These are phyloP conservation scores for Coemansia sp. DNA, from an alignment of 192 early-diverging fungal genomes.

Conservation along the genomic window DNA sequence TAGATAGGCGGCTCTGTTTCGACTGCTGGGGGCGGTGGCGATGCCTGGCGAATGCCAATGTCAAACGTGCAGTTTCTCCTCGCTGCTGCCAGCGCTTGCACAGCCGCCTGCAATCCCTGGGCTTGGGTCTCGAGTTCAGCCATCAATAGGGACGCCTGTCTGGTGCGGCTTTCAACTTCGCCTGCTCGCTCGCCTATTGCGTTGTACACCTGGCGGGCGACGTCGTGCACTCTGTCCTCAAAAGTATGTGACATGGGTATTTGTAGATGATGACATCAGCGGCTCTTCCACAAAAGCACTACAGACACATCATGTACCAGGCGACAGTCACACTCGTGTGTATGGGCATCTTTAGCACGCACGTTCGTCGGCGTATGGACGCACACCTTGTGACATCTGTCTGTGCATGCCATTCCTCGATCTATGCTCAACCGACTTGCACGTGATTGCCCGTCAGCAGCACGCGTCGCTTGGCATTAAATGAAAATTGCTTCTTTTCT, in stretches of 20 bases:
- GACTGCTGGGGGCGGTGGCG: neutral
- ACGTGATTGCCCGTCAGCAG: constrained; percentile 1
- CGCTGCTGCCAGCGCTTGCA: constrained; percentile 26
- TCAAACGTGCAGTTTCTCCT: constrained; percentile 35
- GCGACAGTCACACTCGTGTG: neutral
- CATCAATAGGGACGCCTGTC: constrained; percentile 17
- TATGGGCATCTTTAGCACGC: neutral
- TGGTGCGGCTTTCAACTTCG: constrained; percentile 26
- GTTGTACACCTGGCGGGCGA: constrained; percentile 33
- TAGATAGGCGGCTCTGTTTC: neutral
- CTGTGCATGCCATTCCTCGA: neutral
- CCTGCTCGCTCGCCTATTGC: constrained; percentile 21
- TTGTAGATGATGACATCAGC: neutral
- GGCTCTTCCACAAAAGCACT: neutral
- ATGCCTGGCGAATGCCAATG: constrained; percentile 18
- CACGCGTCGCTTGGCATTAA: neutral
- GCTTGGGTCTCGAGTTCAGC: constrained; percentile 51
- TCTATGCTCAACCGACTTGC: neutral
- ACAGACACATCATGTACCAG: neutral
- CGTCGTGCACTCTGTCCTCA: constrained; percentile 35
- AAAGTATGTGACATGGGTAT: constrained; percentile 15
- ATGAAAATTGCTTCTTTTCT: neutral
- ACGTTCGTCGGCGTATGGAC: too few relatives aligned
- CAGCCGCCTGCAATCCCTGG: constrained; percentile 33
- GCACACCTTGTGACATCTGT: neutral